A percentile compares a stretch with the other conserved stretches of the same genome.
phyloP scores from a whole-genome alignment of 2,329 filamentous ascomycete genomes.

The Teratosphaeria zuluensis region DNA sequence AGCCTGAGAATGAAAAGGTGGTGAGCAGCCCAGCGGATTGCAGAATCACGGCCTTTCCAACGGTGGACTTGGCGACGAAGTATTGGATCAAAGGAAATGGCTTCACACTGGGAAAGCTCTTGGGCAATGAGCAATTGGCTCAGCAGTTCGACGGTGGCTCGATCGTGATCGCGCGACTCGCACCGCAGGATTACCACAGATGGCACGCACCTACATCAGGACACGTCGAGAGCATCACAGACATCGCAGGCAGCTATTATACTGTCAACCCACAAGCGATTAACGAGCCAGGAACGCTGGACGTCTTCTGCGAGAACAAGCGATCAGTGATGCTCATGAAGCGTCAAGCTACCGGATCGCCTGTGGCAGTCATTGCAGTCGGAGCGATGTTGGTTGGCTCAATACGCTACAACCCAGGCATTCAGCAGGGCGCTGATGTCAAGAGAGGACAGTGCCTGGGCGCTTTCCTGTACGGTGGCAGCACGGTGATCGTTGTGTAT shows the following conservation, averaged over 20 bases:
- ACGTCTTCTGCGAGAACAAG: slow-evolving; percentile 37
- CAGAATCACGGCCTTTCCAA: slow-evolving; percentile 29
- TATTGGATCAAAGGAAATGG: slow-evolving; percentile 36
- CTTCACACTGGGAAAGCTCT: slow-evolving; percentile 27
- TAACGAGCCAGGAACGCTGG: slow-evolving; percentile 30
- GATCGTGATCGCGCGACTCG: slow-evolving; percentile 32
- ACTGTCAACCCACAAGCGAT: slow-evolving; percentile 36
- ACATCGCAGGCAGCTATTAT: slow-evolving; percentile 32
- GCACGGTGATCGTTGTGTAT: slow-evolving; percentile 33
- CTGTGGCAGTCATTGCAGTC: slow-evolving; percentile 31
- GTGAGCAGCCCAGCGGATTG: slow-evolving; percentile 31
- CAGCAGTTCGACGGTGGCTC: slow-evolving; percentile 26
- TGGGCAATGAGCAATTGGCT: slow-evolving; percentile 21
- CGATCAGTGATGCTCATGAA: slow-evolving; percentile 31
- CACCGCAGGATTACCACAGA: slow-evolving; percentile 35
- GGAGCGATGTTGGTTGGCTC: slow-evolving; percentile 37
- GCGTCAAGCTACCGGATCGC: slow-evolving; percentile 19
- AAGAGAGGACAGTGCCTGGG: slow-evolving; percentile 33
- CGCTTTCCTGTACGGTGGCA: slow-evolving; percentile 34
- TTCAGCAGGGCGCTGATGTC: slow-evolving; percentile 25
- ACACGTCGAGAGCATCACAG: slow-evolving; percentile 19
- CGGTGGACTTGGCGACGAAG: slow-evolving; percentile 29
- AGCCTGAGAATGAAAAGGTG: slow-evolving; percentile 25
- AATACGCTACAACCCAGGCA: slow-evolving; percentile 31
- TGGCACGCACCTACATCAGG: slow-evolving; percentile 15